Percentiles rank a stretch among this genome's conserved stretches.
phyloP scores from a whole-genome alignment of 805 yeast genomes.

The Cyberlindnera petersonii region DNA sequence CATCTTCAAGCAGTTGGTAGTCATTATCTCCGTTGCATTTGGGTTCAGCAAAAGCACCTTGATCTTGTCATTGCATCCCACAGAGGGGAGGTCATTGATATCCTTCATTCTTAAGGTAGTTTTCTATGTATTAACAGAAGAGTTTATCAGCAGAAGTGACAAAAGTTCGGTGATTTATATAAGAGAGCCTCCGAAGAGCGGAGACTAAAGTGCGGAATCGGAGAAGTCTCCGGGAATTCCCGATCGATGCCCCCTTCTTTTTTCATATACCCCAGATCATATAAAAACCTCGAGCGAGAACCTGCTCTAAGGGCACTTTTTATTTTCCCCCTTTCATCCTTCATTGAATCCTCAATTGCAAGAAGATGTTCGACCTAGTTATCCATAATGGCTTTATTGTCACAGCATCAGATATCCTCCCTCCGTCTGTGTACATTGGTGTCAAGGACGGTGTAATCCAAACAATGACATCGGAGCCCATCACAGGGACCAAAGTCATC shows the following conservation, averaged over 20 bases:
- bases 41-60: conserved; percentile 31
- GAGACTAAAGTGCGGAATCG: background rate
- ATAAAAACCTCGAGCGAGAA: too few relatives aligned
- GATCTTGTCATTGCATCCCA: conserved; percentile 10
- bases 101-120: conserved; percentile 13
- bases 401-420: conserved; percentile 30
- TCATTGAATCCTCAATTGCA: background rate
- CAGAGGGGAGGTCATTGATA: conserved; percentile 15
- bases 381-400: conserved; percentile 32
- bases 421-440: conserved; percentile 38
- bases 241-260: too few relatives aligned
- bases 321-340: background rate
- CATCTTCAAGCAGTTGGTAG: conserved; percentile 31
- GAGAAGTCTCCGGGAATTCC: conserved; percentile 5
- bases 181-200: background rate
- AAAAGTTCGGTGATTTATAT: background rate
- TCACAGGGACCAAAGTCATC: conserved; percentile 29
- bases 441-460: conserved; percentile 37
- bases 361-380: conserved; percentile 23
- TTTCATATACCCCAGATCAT: conserved; percentile 1
- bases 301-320: background rate
- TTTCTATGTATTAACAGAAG: too few relatives aligned
- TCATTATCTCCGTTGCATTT: conserved; percentile 30
- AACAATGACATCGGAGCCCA: conserved; percentile 32
- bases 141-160: too few relatives aligned